Conservation (phyloP, 2,329 filamentous ascomycete genomes). For the Neofusicoccum cordaticola region DNA sequence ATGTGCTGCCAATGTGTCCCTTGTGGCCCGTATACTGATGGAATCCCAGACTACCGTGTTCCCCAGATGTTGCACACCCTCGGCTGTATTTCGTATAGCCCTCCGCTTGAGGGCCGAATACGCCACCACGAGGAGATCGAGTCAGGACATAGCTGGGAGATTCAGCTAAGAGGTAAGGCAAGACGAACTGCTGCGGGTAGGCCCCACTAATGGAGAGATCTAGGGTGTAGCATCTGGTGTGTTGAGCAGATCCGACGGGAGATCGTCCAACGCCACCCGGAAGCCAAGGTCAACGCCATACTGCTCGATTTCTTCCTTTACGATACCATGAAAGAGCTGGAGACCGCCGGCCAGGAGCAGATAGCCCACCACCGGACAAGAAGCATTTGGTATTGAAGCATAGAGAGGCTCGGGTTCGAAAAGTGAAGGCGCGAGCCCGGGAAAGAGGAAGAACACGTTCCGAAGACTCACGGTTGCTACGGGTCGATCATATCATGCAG, state of each 20-base stretch:
- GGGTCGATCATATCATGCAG: too few relatives aligned
- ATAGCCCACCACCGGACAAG: conserved; percentile 85
- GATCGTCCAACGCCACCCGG: conserved; percentile 71
- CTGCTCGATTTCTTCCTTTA: conserved; percentile 97
- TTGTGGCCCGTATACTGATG: neutral
- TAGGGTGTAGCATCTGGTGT: conserved; percentile 91
- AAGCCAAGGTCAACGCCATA: conserved; percentile 73
- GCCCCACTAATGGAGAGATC: neutral
- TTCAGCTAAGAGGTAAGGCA: conserved; percentile 73
- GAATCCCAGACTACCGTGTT: conserved; percentile 74
- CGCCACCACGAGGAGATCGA: conserved; percentile 62
- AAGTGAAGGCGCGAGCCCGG: neutral
- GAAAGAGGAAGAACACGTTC: neutral
- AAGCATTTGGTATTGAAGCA: conserved; percentile 82
- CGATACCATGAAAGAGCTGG: conserved; percentile 85
- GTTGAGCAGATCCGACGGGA: conserved; percentile 84
- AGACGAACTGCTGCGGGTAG: neutral
- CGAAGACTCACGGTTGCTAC: too few relatives aligned
- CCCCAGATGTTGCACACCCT: conserved; percentile 71
- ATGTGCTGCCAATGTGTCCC: conserved; percentile 16
- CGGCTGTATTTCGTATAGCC: conserved; percentile 68
- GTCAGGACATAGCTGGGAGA: conserved; percentile 73
- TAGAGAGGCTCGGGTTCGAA: neutral
- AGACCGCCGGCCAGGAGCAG: conserved; percentile 52
- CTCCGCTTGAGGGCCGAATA: conserved; percentile 70